Conservation (phyloP, 306 rosid species). For the Rosa rugosa region DNA sequence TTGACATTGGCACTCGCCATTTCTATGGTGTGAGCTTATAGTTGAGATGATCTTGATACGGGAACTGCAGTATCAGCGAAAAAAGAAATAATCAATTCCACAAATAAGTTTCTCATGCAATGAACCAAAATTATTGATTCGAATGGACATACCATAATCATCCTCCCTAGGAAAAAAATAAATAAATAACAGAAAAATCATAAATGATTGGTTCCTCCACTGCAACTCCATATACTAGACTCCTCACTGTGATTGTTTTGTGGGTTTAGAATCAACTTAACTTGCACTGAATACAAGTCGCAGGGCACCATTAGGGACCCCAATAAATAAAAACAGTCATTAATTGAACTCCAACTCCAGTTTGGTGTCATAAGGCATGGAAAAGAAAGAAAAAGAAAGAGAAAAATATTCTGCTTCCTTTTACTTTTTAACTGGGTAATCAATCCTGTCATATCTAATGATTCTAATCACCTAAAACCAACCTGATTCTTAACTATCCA, state of each 20-base stretch:
- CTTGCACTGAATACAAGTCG: neutral
- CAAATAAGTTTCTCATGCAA: neutral
- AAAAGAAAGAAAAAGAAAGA: neutral
- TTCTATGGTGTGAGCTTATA: slow-evolving; percentile 13
- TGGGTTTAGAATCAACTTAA: neutral
- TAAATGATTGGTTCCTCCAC: neutral
- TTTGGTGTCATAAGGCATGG: neutral
- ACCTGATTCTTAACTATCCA: neutral
- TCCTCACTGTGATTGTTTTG: neutral
- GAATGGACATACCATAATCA: neutral
- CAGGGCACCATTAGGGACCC: neutral
- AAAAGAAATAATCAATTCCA: neutral
- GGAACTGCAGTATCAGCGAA: slow-evolving; percentile 5
- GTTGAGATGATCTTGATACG: neutral
- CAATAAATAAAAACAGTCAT: neutral
- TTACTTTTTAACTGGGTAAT: neutral
- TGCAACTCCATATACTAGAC: neutral
- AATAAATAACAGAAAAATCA: neutral
- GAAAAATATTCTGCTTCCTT: neutral
- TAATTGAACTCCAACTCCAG: neutral
- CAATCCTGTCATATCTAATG: neutral
- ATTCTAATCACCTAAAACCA: neutral
- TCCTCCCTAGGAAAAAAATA: neutral
- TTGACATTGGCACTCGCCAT: slow-evolving; percentile 48
- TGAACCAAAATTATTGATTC: neutral